Evolutionary conservation across 2,329 filamentous ascomycete species (phyloP).

Genomic region (Fusarium nanum): DNA sequence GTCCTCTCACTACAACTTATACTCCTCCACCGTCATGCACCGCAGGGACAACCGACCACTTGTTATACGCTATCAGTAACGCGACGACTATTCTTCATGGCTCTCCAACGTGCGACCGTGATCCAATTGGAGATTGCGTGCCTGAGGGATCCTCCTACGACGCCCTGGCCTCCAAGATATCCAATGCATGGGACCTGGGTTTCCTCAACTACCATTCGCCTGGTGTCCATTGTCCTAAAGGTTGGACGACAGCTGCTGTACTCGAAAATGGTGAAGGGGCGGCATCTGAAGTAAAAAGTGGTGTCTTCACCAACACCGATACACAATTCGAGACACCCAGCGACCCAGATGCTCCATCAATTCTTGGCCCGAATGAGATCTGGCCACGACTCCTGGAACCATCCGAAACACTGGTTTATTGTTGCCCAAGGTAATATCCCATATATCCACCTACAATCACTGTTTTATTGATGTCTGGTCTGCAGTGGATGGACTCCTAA

Average conservation of each 20-base stretch:
- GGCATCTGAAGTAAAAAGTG: background rate
- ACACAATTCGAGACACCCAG: no score
- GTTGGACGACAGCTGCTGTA: slow-evolving; percentile 42
- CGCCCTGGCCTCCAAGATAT: background rate
- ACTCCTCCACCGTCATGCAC: slow-evolving; percentile 43
- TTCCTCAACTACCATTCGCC: slow-evolving; percentile 42
- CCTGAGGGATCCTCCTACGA: slow-evolving; percentile 39
- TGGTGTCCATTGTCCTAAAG: slow-evolving; percentile 39
- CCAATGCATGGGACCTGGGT: slow-evolving; percentile 5
- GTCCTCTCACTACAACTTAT: slow-evolving; percentile 49
- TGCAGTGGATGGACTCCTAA: slow-evolving; percentile 28
- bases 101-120: slow-evolving; percentile 12
- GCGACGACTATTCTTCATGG: background rate
- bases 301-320: slow-evolving; percentile 18
- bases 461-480: background rate
- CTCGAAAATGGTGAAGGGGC: slow-evolving; percentile 17
- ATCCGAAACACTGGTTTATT: slow-evolving; percentile 40
- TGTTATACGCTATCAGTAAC: background rate
- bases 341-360: no score
- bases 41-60: slow-evolving; percentile 16
- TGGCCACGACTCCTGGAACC: slow-evolving; percentile 21
- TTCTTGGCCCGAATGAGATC: background rate
- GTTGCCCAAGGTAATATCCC: slow-evolving; percentile 38
- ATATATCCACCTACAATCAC: accelerated
- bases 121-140: slow-evolving; percentile 31